Evolutionary conservation across 2,329 filamentous ascomycete species (phyloP), one percentile per base, ranked within the genome.

Genomic region (Thermoascus crustaceus): DNA sequence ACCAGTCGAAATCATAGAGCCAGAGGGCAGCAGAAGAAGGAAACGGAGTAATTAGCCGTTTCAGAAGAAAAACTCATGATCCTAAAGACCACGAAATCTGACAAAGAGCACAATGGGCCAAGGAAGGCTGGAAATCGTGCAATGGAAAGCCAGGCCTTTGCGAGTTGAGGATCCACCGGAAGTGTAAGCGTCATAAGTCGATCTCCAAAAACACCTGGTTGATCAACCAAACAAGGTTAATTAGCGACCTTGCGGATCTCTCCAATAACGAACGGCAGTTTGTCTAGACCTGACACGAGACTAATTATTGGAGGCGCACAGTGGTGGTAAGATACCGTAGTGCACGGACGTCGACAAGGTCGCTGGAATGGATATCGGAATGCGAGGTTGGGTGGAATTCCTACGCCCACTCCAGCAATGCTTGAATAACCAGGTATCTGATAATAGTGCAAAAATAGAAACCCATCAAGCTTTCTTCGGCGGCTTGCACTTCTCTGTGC

Each of bases 121-220:
- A n/a, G n/a, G n/a, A n/a, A n/a, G n/a, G n/a, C n/a, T n/a, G n/a
- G n/a, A n/a, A n/a, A n/a, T n/a, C n/a, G n/a, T n/a, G n/a, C n/a
- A n/a, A n/a, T n/a, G n/a, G n/a, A n/a, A n/a, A n/a, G n/a, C n/a
- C n/a, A n/a, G n/a, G 7, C 26, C 5, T 17, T 29, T 13, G 14
- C 34, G 32, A 23, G 30, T 37, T 19, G 34, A 26, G 33, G 26
- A 21, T 34, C 32, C 34, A 21, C 25, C 29, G 30, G 23, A 24
- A 50, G 40, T 61, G 52, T 60, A 61, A 52, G 46, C 55, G 56
- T 60, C 57, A 61, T 59, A 48, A 46, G 41, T 41, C 7, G 26
- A 17, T 17, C 18, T 29, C 18, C 18, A 17, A 16, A 13, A 29
- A 18, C 13, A 29, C 14, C 26, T 29, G 26, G 18, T 29, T 29